Evolutionary conservation across 2,329 filamentous ascomycete species (phyloP), one percentile per base, ranked within the genome.

Genomic region (Pseudogymnoascus pannorum): DNA sequence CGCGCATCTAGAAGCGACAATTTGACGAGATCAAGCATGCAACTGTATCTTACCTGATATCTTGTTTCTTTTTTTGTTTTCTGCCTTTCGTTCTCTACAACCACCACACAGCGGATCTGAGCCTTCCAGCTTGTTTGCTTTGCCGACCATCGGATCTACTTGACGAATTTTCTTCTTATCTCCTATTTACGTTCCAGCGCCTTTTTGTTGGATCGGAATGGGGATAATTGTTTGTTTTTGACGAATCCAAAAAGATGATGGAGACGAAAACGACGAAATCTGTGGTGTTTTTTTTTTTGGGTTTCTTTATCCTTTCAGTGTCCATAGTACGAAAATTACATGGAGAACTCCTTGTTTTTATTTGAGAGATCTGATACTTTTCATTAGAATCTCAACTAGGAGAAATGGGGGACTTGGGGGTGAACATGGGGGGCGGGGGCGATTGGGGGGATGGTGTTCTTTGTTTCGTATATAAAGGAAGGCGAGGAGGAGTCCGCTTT

Each of bases 21-120:
- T 29, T 33, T 29, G 12, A 51, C 44, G 24, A 51, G 14, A 51
- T 51, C 24, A 51, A 51, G 44, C 44, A 51, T 51, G 44, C 44
- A 51, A 51, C 44, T 51, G 44, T 51, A 51, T 51, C 44, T 51
- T 51, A 51, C 44, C 44, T 11, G 44, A 51, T 51, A 51, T 29
- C 44, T 51, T 51, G 44, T 51, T 51, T 51, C 8, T 6, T 51
- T 51, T 51, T 42, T 18, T 51, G 29, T 51, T 51, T 42, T 18
- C 29, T 51, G 44, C 24, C 44, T 16, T 51, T 51, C 44, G 44
- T 51, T 51, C 44, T 29, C 14, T 44, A 24, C 14, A 5, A 44
- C 20, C 16, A 29, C 24, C 24, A 51, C 24, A 24, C 44, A 51
- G 44, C 44, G 44, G 44, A 51, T 51, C 44, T 51, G 44, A 51